Conservation (phyloP, 352 stramenopile species). For the Albugo candida region DNA sequence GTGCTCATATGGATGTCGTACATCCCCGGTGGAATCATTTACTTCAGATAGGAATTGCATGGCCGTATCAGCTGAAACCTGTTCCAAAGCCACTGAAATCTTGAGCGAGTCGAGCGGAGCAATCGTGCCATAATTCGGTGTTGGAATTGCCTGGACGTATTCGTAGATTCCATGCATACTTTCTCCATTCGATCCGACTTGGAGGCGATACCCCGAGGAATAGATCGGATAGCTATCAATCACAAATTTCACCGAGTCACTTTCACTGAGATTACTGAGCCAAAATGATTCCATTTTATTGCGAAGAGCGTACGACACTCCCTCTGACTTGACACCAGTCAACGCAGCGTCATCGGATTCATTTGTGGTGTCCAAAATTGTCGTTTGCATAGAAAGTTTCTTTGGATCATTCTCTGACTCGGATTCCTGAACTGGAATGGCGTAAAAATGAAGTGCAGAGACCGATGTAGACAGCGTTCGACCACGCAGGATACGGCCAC, state of each 20-base stretch:
- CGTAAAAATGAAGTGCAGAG: conserved; percentile 64
- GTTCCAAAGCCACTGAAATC: conserved; percentile 59
- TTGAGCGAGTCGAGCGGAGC: conserved; percentile 51
- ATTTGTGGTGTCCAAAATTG: conserved; percentile 2
- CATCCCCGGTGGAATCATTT: too few species aligned
- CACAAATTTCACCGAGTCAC: conserved; percentile 44
- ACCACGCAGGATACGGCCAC: conserved; percentile 55
- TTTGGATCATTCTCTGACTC: conserved; percentile 17
- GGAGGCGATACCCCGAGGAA: conserved; percentile 34
- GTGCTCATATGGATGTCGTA: too few species aligned
- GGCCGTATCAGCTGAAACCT: conserved; percentile 13
- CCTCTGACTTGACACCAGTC: too few species aligned
- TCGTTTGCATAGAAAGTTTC: conserved; percentile 12
- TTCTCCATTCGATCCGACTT: conserved; percentile 26
- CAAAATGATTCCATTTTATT: conserved; percentile 58
- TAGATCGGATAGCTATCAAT: conserved; percentile 52
- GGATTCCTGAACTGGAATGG: conserved; percentile 8
- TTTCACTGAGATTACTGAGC: conserved; percentile 53
- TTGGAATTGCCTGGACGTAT: conserved; percentile 47
- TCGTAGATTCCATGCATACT: conserved; percentile 65
- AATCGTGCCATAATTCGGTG: conserved; percentile 52
- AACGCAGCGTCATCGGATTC: conserved; percentile 6
- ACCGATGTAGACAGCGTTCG: conserved; percentile 66
- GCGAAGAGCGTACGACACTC: conserved; percentile 30
- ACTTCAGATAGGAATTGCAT: not conserved